Percentiles rank a stretch among this genome's conserved stretches.
Conservation (phyloP, 805 yeast species). For the Myxozyma kluyveri region DNA sequence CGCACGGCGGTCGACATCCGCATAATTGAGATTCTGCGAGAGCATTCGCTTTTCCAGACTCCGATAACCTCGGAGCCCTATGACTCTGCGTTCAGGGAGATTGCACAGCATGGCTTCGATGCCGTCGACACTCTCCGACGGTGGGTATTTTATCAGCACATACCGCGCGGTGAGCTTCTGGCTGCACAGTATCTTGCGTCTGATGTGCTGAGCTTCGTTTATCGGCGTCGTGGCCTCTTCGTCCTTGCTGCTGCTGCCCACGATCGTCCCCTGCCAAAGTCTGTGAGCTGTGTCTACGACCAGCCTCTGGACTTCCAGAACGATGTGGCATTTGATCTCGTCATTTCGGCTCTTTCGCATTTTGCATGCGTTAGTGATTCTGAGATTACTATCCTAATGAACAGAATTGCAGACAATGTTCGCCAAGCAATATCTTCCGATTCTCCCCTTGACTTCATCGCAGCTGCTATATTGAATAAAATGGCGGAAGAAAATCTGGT, state of each 20-base stretch:
- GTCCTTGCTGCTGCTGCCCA: not conserved
- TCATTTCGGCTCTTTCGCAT: conserved; percentile 8
- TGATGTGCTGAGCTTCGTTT: conserved; percentile 15
- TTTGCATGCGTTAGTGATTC: conserved; percentile 4
- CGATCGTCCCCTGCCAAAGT: not conserved
- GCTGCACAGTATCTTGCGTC: conserved; percentile 9
- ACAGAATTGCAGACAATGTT: conserved; percentile 4
- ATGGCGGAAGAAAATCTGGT: not conserved
- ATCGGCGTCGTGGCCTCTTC: conserved; percentile 10
- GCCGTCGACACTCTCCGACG: conserved; percentile 14
- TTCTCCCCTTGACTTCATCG: not conserved
- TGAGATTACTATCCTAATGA: conserved; percentile 10
- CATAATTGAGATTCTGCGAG: not conserved
- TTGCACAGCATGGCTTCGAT: conserved; percentile 11
- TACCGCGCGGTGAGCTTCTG: not conserved
- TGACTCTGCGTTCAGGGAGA: not conserved
- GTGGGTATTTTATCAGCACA: not conserved
- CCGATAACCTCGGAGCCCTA: too few relatives aligned
- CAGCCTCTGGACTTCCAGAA: not conserved
- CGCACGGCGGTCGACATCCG: not conserved
- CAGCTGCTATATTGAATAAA: not conserved
- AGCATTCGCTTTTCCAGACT: conserved; percentile 2
- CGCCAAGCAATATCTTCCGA: not conserved
- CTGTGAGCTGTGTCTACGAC: too few relatives aligned
- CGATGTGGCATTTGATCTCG: conserved; percentile 5